These are phyloP conservation scores for Ustilago xerochloae DNA, from an alignment of 1,284 basidiomycete species.

Conservation along the genomic window DNA sequence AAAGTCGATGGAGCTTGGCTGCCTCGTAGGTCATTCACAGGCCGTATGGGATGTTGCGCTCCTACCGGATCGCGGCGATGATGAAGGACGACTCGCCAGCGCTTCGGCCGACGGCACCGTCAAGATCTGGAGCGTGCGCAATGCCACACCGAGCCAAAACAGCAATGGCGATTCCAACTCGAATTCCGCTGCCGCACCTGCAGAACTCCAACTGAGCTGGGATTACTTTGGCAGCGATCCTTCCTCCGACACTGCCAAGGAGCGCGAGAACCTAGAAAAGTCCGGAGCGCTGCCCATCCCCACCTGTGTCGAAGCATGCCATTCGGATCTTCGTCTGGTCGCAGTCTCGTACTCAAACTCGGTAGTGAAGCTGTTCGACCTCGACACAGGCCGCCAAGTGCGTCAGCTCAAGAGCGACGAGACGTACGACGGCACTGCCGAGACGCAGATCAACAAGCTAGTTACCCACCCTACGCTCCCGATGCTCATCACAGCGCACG, in stretches of 20 bases:
- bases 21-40: constrained; percentile 90
- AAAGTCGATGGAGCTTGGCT: constrained; percentile 78
- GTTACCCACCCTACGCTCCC: constrained; percentile 91
- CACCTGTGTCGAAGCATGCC: constrained; percentile 82
- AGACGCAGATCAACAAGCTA: constrained; percentile 87
- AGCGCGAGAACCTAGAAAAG: constrained; percentile 68
- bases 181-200: constrained; percentile 21
- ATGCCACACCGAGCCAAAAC: background rate
- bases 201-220: constrained; percentile 74
- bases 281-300: constrained; percentile 72
- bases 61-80: constrained; percentile 63
- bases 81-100: constrained; percentile 77
- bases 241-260: constrained; percentile 58
- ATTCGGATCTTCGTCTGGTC: constrained; percentile 69
- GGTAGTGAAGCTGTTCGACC: constrained; percentile 87
- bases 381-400: constrained; percentile 84
- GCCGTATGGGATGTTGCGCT: constrained; percentile 91
- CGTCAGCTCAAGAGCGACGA: constrained; percentile 76
- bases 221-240: constrained; percentile 74
- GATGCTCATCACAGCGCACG: constrained; percentile 87
- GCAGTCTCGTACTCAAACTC: constrained; percentile 88
- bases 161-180: constrained; percentile 12
- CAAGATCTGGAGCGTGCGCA: constrained; percentile 79
- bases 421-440: constrained; percentile 73
- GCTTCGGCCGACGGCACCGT: constrained; percentile 90